A percentile compares a stretch with the other conserved stretches of the same genome.
phyloP scores from a whole-genome alignment of 2,329 filamentous ascomycete genomes.

The Hypoxylon sp. region DNA sequence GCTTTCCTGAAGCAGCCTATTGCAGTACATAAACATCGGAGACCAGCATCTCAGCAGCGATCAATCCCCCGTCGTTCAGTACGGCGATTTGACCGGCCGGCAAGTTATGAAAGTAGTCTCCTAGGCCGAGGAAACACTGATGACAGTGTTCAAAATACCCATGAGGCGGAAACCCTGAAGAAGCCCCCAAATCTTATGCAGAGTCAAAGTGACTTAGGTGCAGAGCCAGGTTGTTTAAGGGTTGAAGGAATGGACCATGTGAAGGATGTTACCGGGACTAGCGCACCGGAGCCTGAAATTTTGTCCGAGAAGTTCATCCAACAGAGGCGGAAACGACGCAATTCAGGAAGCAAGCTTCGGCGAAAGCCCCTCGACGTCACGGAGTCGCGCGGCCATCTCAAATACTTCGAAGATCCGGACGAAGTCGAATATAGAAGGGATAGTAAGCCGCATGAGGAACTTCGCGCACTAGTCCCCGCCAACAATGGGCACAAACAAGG shows the following conservation, averaged over 20 bases:
- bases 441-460: conserved; percentile 65
- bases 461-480: conserved; percentile 33
- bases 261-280: conserved; percentile 74
- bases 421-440: conserved; percentile 85
- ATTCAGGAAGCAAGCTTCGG: conserved; percentile 88
- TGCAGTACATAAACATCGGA: conserved; percentile 82
- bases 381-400: conserved; percentile 80
- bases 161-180: conserved; percentile 48
- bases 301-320: conserved; percentile 61
- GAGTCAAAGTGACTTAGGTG: conserved; percentile 56
- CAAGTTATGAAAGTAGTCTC: conserved; percentile 59
- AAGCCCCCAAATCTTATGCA: conserved; percentile 47
- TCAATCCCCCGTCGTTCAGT: conserved; percentile 70
- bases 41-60: conserved; percentile 73
- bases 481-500: conserved; percentile 32
- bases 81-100: conserved; percentile 60
- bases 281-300: conserved; percentile 74
- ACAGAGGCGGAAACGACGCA: conserved; percentile 76
- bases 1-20: conserved; percentile 90
- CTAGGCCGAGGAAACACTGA: conserved; percentile 33
- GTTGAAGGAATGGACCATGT: conserved; percentile 59
- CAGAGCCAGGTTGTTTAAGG: conserved; percentile 49
- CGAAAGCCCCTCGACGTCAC: conserved; percentile 80
- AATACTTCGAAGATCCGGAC: conserved; percentile 91
- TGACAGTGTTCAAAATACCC: conserved; percentile 10